These are phyloP conservation scores for Ramaria rubella DNA, from an alignment of 768 basidiomycete species.

Conservation along the genomic window DNA sequence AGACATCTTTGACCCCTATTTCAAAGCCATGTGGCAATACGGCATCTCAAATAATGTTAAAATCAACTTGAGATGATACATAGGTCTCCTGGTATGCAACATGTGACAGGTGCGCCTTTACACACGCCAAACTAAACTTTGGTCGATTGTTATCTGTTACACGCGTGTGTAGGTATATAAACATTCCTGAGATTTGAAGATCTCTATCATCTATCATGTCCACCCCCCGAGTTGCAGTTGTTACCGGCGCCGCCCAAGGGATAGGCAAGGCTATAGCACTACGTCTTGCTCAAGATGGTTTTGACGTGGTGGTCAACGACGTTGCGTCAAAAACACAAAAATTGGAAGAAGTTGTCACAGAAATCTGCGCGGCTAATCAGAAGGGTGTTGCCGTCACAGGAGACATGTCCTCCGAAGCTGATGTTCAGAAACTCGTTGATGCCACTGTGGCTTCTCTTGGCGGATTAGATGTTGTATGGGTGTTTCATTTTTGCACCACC, in stretches of 20 bases:
- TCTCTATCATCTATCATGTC: background rate
- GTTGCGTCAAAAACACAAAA: constrained; percentile 13
- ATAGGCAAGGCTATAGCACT: constrained; percentile 23
- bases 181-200: no score
- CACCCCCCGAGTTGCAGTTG: constrained; percentile 17
- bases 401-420: constrained; percentile 25
- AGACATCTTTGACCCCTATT: no score
- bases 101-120: no score
- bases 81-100: no score
- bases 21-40: no score
- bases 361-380: constrained; percentile 22
- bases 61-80: no score
- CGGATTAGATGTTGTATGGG: constrained; percentile 27
- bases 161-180: no score
- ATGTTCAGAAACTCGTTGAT: constrained; percentile 25
- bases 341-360: constrained; percentile 20
- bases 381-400: constrained; percentile 17
- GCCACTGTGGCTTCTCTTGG: constrained; percentile 21
- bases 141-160: no score
- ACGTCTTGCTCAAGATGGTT: constrained; percentile 21
- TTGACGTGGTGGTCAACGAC: constrained; percentile 22
- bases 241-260: constrained; percentile 23
- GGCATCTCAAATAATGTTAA: no score
- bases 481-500: background rate
- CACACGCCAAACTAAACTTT: no score